Conservation (phyloP, 345 rosid species). For the Sisymbrium altissimum region DNA sequence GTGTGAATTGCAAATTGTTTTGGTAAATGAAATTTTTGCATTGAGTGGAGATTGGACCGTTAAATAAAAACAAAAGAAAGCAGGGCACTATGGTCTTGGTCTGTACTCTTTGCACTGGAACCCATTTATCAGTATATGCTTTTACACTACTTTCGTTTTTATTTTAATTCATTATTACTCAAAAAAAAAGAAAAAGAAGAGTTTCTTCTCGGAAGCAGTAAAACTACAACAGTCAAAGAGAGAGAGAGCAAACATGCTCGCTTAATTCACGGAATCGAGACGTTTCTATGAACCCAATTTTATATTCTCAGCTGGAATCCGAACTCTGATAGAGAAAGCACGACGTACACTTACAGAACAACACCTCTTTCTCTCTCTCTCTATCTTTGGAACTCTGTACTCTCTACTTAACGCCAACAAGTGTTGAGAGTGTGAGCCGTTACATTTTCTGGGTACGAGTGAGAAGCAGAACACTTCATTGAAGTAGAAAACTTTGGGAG, state of each 20-base stretch:
- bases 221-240: conserved; percentile 29
- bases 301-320: conserved; percentile 30
- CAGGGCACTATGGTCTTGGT: conserved; percentile 23
- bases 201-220: conserved; percentile 26
- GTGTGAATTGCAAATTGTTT: background rate
- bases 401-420: background rate
- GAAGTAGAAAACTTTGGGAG: background rate
- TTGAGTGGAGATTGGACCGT: conserved; percentile 30
- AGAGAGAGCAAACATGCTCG: conserved; percentile 27
- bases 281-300: conserved; percentile 23
- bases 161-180: background rate
- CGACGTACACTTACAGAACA: conserved; percentile 12
- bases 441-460: conserved; percentile 16
- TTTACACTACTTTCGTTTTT: background rate
- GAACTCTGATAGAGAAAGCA: conserved; percentile 22
- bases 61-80: conserved; percentile 19
- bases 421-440: conserved; percentile 16
- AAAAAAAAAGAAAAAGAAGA: background rate
- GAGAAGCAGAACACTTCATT: conserved; percentile 17
- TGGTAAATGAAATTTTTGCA: conserved; percentile 5
- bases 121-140: conserved; percentile 4
- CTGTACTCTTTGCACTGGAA: conserved; percentile 23
- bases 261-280: conserved; percentile 34
- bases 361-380: background rate
- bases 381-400: conserved; percentile 9